A percentile compares a stretch with the other conserved stretches of the same genome.
Evolutionary conservation across 2,329 filamentous ascomycete genomes (phyloP).

Genomic region (Pezicula carpinea): DNA sequence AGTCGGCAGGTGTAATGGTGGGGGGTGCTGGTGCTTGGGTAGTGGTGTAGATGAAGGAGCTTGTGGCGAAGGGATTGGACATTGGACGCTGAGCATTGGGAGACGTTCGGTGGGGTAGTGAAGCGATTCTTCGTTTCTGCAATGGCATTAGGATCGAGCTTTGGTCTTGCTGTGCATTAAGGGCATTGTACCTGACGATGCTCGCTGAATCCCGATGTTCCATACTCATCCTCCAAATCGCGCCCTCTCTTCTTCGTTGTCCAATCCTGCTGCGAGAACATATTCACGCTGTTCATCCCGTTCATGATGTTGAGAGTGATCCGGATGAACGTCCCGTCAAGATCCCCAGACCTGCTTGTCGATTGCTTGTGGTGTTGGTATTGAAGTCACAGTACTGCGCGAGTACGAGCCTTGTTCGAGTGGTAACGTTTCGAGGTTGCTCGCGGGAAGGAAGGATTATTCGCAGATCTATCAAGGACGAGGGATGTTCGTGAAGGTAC

Average conservation of each 20-base stretch:
- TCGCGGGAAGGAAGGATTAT: too few species aligned
- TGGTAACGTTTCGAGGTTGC: too few species aligned
- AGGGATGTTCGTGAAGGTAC: too few species aligned
- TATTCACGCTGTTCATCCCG: conserved; percentile 4
- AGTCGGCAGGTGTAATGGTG: conserved; percentile 27
- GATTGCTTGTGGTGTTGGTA: too few species aligned
- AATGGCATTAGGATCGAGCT: conserved; percentile 4
- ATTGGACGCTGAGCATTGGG: conserved; percentile 16
- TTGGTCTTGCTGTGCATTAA: background rate
- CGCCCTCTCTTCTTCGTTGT: conserved; percentile 21
- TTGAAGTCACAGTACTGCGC: too few species aligned
- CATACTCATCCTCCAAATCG: conserved; percentile 24
- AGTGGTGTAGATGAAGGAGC: conserved; percentile 15
- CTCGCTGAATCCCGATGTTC: conserved; percentile 23
- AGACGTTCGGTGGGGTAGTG: conserved; percentile 22
- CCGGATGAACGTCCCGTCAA: too few species aligned
- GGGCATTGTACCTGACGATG: conserved; percentile 24
- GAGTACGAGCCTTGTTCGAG: too few species aligned
- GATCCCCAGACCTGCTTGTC: too few species aligned
- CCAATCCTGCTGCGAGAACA: conserved; percentile 19
- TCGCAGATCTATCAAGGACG: too few species aligned
- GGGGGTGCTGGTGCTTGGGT: conserved; percentile 16
- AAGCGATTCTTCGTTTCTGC: conserved; percentile 28
- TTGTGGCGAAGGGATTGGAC: conserved; percentile 14
- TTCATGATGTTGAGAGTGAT: too few species aligned